Evolutionary conservation across 495 filamentous ascomycete genomes (phyloP), one percentile per base, ranked within the genome.

Genomic region (Letharia columbiana): DNA sequence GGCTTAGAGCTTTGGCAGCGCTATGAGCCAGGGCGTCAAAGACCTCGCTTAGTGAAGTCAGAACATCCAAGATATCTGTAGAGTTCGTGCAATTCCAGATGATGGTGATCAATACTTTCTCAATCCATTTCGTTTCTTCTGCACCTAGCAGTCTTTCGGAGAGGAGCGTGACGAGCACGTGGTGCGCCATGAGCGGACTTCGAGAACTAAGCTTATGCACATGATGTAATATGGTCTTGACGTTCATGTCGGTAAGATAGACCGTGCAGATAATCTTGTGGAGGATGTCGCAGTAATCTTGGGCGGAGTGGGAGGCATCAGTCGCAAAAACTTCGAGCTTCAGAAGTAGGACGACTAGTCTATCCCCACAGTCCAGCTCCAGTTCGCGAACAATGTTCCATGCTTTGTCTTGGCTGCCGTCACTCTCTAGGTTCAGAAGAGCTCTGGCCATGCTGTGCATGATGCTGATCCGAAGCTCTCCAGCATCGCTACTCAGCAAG

Each of bases 141-240:
- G 74, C 71, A 20, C 71, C 65, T 47, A 80, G 68, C 61, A 83
- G 65, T 61, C 78, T 74, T 66, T 77, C 64, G 31, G 71, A 68
- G 20, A 91, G 78, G 23, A 93, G 79, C 17, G 57, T 61, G 1
- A 63, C 49, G 28, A 73, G 63, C 33, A 67, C 59, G 17, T 12
- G 56, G 49, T 67, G 69, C 64, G 64, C 70, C 65, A 65, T 60
- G 39, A 58, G 63, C 62, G 61, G 28, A 68, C 69, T 77, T 2
- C 77, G 76, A 50, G 76, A 78, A 69, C 86, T 85, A 3, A 91
- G 76, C 69, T 86, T 87, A 65, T 88, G 81, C 44, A 91, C 83
- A 69, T 90, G 85, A 68, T 87, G 80, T 67, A 91, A 80, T 11
- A 93, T 77, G 40, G 87, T 81, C 71, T 85, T 89, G 73, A 94